Base-by-base conservation (phyloP, 192 early-diverging fungal species). In the Umbelopsis ramanniana region DNA sequence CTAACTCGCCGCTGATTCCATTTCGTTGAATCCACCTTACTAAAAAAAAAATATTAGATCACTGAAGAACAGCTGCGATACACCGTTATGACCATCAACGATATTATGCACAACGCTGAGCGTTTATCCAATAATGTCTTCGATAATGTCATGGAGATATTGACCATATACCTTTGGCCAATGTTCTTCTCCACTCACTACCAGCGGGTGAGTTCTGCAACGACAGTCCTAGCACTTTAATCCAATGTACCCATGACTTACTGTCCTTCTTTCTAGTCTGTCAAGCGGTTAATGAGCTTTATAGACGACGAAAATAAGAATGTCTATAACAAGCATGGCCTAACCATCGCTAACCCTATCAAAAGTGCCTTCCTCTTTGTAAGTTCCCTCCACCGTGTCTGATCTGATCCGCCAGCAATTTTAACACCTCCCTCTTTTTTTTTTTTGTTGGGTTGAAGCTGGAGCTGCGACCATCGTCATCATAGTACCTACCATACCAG, bases 141-240 rank as follows among this genome's bases (percentile, higher is more conserved):
- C 55, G 72, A 80, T 54, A 80, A 80, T 48, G 66, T 80, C 33
- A 72, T 80, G 72, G 79, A 80, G 46, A 73, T 55, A 43, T 11
- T 74, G 17, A 80, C 79, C 26, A 80, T 80, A 23, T 80, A 80
- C 52, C 43, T 71, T 17, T 80, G 75, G 79, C 75, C 79, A 17
- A 38, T 80, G 0, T 50, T 76, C 19, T 76, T 73, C 37, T 57
- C 72, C 4, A 73, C 75, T 6, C 48, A 80, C 47, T 76, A 80
- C 50, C 79, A 80, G 52, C 71, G 69, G 69, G 72, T 73, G 67
- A 71, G 24, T n/a, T 22, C 24, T 43, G 40, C 40, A 43, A 57
- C 14, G n/a, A n/a, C n/a, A n/a, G n/a, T n/a, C n/a, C n/a, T n/a
- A n/a, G n/a, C n/a, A n/a, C n/a, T n/a, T n/a, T n/a, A n/a, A n/a